Evolutionary conservation across 73 alveolate genomes (phyloP), one percentile per base, ranked within the genome.

Genomic region (Paramecium caudatum): DNA sequence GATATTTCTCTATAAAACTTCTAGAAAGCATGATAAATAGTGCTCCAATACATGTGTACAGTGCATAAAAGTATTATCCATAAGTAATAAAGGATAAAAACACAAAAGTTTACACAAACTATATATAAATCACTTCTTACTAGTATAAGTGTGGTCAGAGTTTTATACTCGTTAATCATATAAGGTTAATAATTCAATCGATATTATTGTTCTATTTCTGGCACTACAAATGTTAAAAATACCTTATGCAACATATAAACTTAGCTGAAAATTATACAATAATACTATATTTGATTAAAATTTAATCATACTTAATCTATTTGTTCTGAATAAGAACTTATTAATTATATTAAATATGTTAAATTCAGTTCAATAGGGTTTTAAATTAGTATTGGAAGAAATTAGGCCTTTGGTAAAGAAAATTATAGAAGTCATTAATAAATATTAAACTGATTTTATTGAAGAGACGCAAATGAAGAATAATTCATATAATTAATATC

Each of bases 161-260:
- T 55, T 10, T 23, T 55, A 55, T 55, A 55, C 30, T 55, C 80
- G 13, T 55, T 55, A 27, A 55, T 55, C 80, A 55, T 55, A 55
- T 55, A 55, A 27, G 80, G 80, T 55, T 55, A 55, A 55, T 55
- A 55, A 23, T 55, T 55, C 30, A 55, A 23, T 55, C 80, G 23
- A 55, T 55, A 55, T 27, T 55, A 37, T 55, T 55, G 30, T 43
- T 55, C 80, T 19, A 55, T 55, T 5, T 55, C 80, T 27, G 80
- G 80, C 4, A 55, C 80, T 27, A 55, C 30, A 55, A 55, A 55
- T 21, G 80, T 55, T 37, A 55, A 43, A 43, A 55, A 55, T 43
- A 55, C 30, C 7, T 55, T 55, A 25, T 55, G 80, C 8, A 55
- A 43, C 80, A 55, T 55, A n/a, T n/a, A n/a, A n/a, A n/a, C n/a